Evolutionary conservation across 768 basidiomycete species (phyloP), one percentile per base, ranked within the genome.

Genomic region (Agrocybe praecox): DNA sequence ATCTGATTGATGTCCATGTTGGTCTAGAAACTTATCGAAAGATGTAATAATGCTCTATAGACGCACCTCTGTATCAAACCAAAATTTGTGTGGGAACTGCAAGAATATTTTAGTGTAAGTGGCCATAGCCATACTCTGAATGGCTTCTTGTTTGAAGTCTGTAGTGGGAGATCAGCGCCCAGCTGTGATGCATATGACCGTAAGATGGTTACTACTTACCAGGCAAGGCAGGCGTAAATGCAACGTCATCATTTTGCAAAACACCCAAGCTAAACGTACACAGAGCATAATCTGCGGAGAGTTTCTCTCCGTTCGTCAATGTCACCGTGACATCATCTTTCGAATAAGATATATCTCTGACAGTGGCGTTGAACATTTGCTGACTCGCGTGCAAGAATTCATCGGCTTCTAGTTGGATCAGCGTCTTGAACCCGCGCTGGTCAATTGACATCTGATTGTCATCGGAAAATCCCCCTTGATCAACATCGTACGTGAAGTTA

Each of bases 201-300:
- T n/a, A 17, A 40, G 63, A 5, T 5, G n/a, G n/a, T n/a, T n/a
- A n/a, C n/a, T n/a, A 40, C 68, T 45, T 57, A 68, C 72, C 63
- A 24, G 87, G 88, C 18, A 88, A 65, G 9, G 69, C 21, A 2
- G 88, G 88, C 42, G 77, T 64, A 60, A 87, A 89, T 2, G 50
- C 55, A 5, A 89, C 81, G 56, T 88, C 86, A 26, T 78, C 71
- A 54, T 86, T 75, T 69, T 90, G 88, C 52, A 90, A 72, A 7
- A 90, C 88, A 0, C 88, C 88, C 1, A 87, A 66, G 58, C 87
- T 88, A 70, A 89, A 89, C 0, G 88, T 89, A 59, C 81, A 83
- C 24, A 90, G 64, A 2, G 81, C 85, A 65, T 86, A 84, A 50
- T 87, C 80, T 14, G 79, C 85, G 14, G 67, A 72, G 21, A 88